Percentiles rank a stretch among this genome's conserved stretches.
Conservation (phyloP, 2,329 filamentous ascomycete genomes). For the Teratosphaeriaceae sp. region DNA sequence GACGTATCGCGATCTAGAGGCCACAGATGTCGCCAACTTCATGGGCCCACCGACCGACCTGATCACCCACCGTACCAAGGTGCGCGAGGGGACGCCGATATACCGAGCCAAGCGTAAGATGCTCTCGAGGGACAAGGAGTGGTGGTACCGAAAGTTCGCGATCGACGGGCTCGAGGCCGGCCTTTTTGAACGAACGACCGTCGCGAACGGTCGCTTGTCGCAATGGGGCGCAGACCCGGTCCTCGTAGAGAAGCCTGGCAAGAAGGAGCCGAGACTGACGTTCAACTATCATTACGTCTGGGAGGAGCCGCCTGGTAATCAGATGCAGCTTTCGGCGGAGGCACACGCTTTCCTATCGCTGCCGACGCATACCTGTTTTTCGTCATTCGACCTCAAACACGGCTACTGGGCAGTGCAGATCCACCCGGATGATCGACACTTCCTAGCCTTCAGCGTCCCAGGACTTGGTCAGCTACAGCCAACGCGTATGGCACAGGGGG, state of each 20-base stretch:
- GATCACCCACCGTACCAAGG: not conserved
- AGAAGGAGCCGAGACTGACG: not conserved
- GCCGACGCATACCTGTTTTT: not conserved
- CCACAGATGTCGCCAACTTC: not conserved
- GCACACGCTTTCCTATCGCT: not conserved
- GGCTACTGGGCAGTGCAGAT: not conserved
- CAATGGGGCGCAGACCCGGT: not conserved
- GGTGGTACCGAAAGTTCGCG: not conserved
- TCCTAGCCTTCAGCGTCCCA: not conserved
- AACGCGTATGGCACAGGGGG: not conserved
- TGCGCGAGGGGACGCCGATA: not conserved
- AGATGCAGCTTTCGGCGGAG: not conserved
- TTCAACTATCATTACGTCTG: not conserved
- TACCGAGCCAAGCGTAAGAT: not conserved
- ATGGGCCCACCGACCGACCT: not conserved
- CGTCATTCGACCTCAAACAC: not conserved
- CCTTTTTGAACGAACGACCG: not conserved
- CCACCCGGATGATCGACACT: not conserved
- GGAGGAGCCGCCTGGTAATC: not conserved
- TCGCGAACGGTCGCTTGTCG: not conserved
- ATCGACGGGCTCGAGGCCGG: not conserved
- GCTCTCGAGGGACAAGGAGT: not conserved
- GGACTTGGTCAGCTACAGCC: not conserved
- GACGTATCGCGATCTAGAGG: not conserved
- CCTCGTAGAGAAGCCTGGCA: not conserved